Base-by-base conservation (phyloP, 176 grass and related monocot genomes). In the maize (Zea mays) region DNA sequence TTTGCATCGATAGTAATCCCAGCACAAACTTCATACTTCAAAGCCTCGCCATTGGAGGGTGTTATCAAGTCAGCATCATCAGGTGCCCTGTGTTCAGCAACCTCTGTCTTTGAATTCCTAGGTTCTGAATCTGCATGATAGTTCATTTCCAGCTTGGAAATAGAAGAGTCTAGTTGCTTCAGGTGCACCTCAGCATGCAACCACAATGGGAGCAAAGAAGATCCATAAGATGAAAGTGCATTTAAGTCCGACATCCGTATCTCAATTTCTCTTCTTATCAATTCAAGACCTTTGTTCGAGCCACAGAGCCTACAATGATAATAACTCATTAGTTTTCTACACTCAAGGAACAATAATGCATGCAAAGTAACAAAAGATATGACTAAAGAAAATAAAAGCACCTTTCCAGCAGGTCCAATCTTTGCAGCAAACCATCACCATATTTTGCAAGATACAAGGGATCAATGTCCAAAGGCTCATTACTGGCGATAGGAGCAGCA, bases 141-240 rank as follows among this genome's bases (percentile, higher is more conserved):
- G 73, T 59, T 88, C 71, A 71, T 76, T 86, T 98, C 92, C 71
- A 82, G 62, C 51, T 78, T 81, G 65, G 61, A 77, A 87, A 99
- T 86, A 8, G 88, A 85, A 76, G 73, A 84, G 20, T 99, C 92
- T 61, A 99, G 86, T 50, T 82, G 83, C 66, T 92, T 95, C 59
- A 99, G 83, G 46, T 90, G 88, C 50, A 89, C 85, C 49, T 96
- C 87, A 85, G 79, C 89, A 63, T 99, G 92, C 65, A 91, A 86
- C 96, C 96, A 99, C 81, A 99, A 91, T 0, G 92, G 96, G 74
- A 99, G 83, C 73, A 99, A 82, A 70, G 96, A 99, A 79, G 86
- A 82, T 35, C 90, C 92, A 86, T 99, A 99, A 11, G 84, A 92
- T 56, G 77, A 88, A 14, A 99, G 88, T 38, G 78, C 75, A 72